phyloP scores from a whole-genome alignment of 306 rosid genomes.

The Rubus idaeus region DNA sequence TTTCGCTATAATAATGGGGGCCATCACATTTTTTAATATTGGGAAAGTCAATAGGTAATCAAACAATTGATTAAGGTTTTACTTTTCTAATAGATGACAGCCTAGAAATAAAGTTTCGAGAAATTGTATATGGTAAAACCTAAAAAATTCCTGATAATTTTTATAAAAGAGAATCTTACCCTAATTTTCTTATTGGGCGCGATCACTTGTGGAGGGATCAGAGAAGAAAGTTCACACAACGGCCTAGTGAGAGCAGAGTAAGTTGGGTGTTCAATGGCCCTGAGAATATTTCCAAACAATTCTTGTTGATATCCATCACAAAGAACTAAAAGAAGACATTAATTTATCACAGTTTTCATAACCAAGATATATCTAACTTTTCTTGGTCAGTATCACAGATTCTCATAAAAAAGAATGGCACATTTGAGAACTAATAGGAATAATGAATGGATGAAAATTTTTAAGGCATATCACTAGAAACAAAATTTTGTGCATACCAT shows the following conservation, averaged over 20 bases:
- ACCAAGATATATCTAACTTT: not conserved
- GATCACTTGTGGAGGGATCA: constrained; percentile 83
- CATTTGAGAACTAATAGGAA: constrained; percentile 1
- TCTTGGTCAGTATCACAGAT: not conserved
- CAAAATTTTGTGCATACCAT: constrained; percentile 46
- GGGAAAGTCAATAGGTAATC: not conserved
- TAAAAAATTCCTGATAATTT: not conserved
- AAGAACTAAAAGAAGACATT: not conserved
- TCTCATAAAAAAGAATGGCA: not conserved
- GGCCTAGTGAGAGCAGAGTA: constrained; percentile 99
- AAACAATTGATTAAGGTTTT: not conserved
- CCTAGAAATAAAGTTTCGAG: not conserved
- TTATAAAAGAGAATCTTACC: constrained; percentile 49
- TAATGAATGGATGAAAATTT: not conserved
- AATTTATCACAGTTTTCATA: not conserved
- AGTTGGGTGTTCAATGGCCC: constrained; percentile 99
- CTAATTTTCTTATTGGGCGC: constrained; percentile 93
- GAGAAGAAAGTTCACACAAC: constrained; percentile 87
- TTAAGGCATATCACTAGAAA: not conserved
- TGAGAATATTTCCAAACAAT: constrained; percentile 39
- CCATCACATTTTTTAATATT: not conserved
- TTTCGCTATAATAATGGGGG: not conserved
- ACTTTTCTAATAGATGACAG: not conserved
- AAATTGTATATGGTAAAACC: constrained; percentile 3
- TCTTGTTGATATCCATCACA: constrained; percentile 16